These are phyloP conservation scores for Phytophthora kernoviae DNA, from an alignment of 352 stramenopile species.

Conservation along the genomic window DNA sequence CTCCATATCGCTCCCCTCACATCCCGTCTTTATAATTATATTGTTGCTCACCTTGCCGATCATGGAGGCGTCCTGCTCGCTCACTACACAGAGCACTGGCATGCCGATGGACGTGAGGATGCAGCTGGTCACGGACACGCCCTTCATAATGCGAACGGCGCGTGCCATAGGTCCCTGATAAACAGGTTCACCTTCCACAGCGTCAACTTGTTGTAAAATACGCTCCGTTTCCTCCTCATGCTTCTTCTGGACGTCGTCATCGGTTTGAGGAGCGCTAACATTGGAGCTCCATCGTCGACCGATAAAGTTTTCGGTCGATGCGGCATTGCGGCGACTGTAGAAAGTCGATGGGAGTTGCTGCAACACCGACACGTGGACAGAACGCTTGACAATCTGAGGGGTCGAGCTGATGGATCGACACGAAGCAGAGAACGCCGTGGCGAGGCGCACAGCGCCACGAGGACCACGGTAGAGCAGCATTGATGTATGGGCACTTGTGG, in stretches of 20 bases:
- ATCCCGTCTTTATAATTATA: neutral
- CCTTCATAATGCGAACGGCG: slow-evolving; percentile 86
- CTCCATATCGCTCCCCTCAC: slow-evolving; percentile 2
- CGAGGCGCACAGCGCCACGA: slow-evolving; percentile 15
- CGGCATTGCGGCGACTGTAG: slow-evolving; percentile 5
- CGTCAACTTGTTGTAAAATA: neutral
- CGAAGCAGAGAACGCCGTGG: slow-evolving; percentile 6
- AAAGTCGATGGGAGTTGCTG: slow-evolving; percentile 19
- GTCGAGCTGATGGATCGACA: slow-evolving; percentile 8
- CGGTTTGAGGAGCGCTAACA: neutral
- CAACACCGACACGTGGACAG: slow-evolving; percentile 10
- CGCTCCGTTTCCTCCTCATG: slow-evolving; percentile 4
- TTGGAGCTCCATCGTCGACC: slow-evolving; percentile 23
- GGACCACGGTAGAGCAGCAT: slow-evolving; percentile 20
- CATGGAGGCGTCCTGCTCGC: slow-evolving; percentile 70
- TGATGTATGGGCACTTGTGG: slow-evolving; percentile 6
- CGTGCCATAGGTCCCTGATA: slow-evolving; percentile 77
- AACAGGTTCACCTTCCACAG: slow-evolving; percentile 33
- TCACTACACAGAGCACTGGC: slow-evolving; percentile 76
- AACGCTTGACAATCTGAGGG: neutral
- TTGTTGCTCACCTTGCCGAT: slow-evolving; percentile 60
- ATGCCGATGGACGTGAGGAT: slow-evolving; percentile 82
- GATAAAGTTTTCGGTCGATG: slow-evolving; percentile 1
- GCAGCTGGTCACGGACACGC: slow-evolving; percentile 85
- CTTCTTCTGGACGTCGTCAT: slow-evolving; percentile 17